Evolutionary conservation across 2,329 filamentous ascomycete species (phyloP), one percentile per base, ranked within the genome.

Genomic region (Ceratocystis diversiconidia): DNA sequence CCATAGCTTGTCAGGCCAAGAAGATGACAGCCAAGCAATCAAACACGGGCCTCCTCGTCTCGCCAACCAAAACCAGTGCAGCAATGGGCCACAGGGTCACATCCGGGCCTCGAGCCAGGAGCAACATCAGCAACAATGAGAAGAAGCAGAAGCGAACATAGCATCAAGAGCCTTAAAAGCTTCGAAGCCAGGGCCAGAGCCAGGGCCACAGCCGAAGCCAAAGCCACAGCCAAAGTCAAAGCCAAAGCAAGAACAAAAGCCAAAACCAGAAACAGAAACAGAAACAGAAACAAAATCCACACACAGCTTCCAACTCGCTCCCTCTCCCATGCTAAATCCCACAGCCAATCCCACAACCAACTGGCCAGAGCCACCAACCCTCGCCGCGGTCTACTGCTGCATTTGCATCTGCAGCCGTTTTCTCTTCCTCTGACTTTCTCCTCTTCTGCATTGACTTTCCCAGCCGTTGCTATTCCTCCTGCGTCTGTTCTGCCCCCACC

Each of bases 11-110:
- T 59, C 55, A 59, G 28, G 55, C 55, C 55, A 59, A 59, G 55
- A 59, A 64, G 55, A 61, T 64, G 50, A 63, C 50, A 63, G 46
- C 50, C 65, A 50, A 62, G 36, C 50, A 46, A 43, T 50, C 22
- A 61, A 63, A 60, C 63, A 67, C 48, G 66, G 63, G 60, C 66
- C 66, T 60, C 66, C 66, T 60, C 66, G 63, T 65, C 63, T 67
- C 25, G 64, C 63, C 19, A 64, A 62, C 15, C 63, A 64, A 52
- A 64, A 61, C 63, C 63, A 62, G 55, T 43, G 25, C 41, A 65
- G 50, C 43, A 61, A 61, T 52, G 44, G 30, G 59, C 48, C 41
- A 32, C 55, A 64, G 25, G 59, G 55, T 62, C 65, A 62, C 59
- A 61, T 62, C 28, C 65, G 62, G 5, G 61, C 65, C 46, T 67